These are phyloP conservation scores for Phytophthora tubulina DNA, from an alignment of 352 stramenopile genomes.

Conservation along the genomic window DNA sequence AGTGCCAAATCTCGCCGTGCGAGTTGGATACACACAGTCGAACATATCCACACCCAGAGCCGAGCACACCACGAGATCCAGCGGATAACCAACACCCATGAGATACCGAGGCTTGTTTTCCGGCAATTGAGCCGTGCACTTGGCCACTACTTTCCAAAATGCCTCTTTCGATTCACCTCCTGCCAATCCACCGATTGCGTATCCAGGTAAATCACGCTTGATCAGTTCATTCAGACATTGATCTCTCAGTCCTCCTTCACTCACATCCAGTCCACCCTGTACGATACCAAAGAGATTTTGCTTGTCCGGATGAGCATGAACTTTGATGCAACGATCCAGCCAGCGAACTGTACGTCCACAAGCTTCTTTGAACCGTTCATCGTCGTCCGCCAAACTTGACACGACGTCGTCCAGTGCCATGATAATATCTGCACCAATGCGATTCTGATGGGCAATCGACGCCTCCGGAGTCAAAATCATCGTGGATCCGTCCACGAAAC, in stretches of 20 bases:
- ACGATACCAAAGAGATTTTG: constrained; percentile 99
- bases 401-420: constrained; percentile 99
- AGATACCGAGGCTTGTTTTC: constrained; percentile 96
- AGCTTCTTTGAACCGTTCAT: constrained; percentile 92
- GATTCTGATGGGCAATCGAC: constrained; percentile 94
- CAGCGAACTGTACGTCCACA: constrained; percentile 94
- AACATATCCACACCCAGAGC: constrained; percentile 97
- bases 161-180: constrained; percentile 94
- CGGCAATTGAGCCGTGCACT: constrained; percentile 81
- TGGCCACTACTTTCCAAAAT: constrained; percentile 96
- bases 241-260: constrained; percentile 92
- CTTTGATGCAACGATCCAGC: constrained; percentile 95
- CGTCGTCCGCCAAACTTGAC: constrained; percentile 87
- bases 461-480: constrained; percentile 96
- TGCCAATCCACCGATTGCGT: constrained; percentile 97
- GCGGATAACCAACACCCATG: constrained; percentile 98
- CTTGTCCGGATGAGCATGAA: constrained; percentile 82
- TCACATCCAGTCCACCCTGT: constrained; percentile 95
- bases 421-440: constrained; percentile 98
- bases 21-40: constrained; percentile 98
- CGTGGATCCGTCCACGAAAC: constrained; percentile 88
- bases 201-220: constrained; percentile 86
- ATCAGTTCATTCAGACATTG: constrained; percentile 92
- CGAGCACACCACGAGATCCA: constrained; percentile 98
- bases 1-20: constrained; percentile 96